Base-by-base conservation (phyloP, 2,329 filamentous ascomycete species). In the Thelonectria olida region DNA sequence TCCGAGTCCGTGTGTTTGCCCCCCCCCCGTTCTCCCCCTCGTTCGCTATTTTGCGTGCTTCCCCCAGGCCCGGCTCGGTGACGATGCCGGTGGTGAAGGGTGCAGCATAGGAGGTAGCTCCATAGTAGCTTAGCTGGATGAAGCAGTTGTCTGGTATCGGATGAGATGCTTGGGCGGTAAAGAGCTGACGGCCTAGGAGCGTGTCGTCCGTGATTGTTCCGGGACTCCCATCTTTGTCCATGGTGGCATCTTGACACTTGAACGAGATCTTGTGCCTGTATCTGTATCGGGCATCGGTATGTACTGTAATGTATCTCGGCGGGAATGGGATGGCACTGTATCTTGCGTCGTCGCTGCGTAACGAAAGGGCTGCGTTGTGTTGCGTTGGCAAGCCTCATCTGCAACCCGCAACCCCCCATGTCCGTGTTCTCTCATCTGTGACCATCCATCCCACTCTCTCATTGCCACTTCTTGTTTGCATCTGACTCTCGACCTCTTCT, bases 41-140 rank as follows among this genome's bases (percentile, higher is more conserved):
- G 53, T 58, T 58, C 55, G 19, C 38, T 54, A 47, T 45, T 59
- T 65, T 64, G 57, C 51, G 31, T 39, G 36, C 53, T 55, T 65
- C 61, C 52, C 66, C 66, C 69, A 63, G 34, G 22, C 57, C 67
- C 68, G 68, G 68, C 50, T 69, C 61, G 64, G 66, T 61, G 55
- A 55, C 48, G 58, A 55, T 61, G 47, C 58, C 58, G 58, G 58
- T 61, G 58, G 52, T 55, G 58, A 55, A 45, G 8, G 47, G 39
- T 31, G 52, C 38, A 45, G 38, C 22, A 22, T 49, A 42, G 34
- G n/a, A 12, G 34, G 31, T 13, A 25, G 42, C 23, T 27, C 23
- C 22, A 25, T 25, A n/a, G 20, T 45, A n/a, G 41, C 31, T 15
- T 34, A 34, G 31, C 31, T 34, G 31, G 31, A 34, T 15, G 8